Evolutionary conservation across 257 asterid genomes (phyloP), one percentile per base, ranked within the genome.

Genomic region (Nicotiana obtusifolia): DNA sequence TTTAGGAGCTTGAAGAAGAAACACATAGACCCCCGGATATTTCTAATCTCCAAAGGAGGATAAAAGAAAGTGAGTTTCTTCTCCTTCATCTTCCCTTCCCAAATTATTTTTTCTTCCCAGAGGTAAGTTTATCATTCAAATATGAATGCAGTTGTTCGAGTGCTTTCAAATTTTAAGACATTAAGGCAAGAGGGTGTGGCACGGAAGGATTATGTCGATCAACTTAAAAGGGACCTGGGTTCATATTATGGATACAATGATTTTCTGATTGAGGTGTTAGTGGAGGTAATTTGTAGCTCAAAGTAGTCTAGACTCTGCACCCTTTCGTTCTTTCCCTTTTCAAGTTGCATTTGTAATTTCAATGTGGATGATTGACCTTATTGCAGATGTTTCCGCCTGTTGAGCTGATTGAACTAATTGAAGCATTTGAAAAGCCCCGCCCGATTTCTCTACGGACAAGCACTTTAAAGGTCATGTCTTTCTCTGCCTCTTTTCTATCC

Each of bases 381-480:
- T 37, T 84, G 84, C 87, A 94, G 99, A 88, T 94, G 90, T 95
- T 95, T 85, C 97, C 98, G 5, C 92, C 78, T 83, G 93, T 89
- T 87, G 99, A 95, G 76, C 93, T 95, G 77, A 88, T 94, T 97
- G 98, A 95, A 87, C 97, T 95, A 60, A 89, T 94, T 84, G 98
- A 95, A 88, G 93, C 98, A 78, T 91, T 91, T 87, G 98, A 94
- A 89, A 95, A 95, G 92, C 97, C 97, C 65, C 89, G 98, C 61
- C 98, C 99, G 30, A 91, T 91, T 64, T 91, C 95, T 84, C 84
- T 95, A 41, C 94, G 97, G 16, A 88, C 99, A 54, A 95, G 94
- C 85, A 95, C 99, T 81, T 84, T 95, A 81, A 95, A 95, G 94
- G 98, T 95, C 83, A 77, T 67, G 2, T 69, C 17, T 11, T 41